Conservation (phyloP, 176 grass and related monocot genomes). For the Musa schizocarpa region DNA sequence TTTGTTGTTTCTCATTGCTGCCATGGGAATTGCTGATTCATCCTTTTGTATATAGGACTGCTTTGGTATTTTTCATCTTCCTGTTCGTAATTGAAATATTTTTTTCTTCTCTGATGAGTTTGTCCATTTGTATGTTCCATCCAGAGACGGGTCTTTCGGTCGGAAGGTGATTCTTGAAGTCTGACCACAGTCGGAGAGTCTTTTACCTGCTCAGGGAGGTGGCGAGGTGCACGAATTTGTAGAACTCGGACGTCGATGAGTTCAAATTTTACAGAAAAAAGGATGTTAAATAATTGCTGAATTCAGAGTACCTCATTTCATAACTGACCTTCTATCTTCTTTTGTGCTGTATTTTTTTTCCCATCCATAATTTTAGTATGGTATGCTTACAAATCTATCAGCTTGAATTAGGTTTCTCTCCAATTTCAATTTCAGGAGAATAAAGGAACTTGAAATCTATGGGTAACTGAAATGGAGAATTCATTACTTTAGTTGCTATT, state of each 20-base stretch:
- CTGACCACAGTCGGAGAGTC: background rate
- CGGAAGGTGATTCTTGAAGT: conserved; percentile 3
- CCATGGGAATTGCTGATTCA: too few species aligned
- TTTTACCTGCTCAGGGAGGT: background rate
- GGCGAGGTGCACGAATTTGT: background rate
- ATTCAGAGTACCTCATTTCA: background rate
- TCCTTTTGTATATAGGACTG: background rate
- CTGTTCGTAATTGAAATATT: background rate
- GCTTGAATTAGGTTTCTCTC: too few species aligned
- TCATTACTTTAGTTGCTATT: too few species aligned
- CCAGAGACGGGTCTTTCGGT: conserved; percentile 10
- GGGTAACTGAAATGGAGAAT: too few species aligned
- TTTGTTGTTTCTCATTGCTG: background rate
- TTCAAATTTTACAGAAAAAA: background rate
- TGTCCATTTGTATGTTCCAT: background rate
- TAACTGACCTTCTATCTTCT: background rate
- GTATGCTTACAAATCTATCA: too few species aligned
- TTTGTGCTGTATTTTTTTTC: too few species aligned
- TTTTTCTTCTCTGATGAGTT: background rate
- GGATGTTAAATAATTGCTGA: background rate
- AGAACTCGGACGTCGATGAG: background rate
- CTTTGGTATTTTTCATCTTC: background rate
- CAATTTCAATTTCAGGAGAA: too few species aligned
- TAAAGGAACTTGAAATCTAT: too few species aligned
- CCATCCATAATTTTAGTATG: too few species aligned